These are phyloP conservation scores for Uronychia binucleata DNA, from an alignment of 73 alveolate genomes.

Conservation along the genomic window DNA sequence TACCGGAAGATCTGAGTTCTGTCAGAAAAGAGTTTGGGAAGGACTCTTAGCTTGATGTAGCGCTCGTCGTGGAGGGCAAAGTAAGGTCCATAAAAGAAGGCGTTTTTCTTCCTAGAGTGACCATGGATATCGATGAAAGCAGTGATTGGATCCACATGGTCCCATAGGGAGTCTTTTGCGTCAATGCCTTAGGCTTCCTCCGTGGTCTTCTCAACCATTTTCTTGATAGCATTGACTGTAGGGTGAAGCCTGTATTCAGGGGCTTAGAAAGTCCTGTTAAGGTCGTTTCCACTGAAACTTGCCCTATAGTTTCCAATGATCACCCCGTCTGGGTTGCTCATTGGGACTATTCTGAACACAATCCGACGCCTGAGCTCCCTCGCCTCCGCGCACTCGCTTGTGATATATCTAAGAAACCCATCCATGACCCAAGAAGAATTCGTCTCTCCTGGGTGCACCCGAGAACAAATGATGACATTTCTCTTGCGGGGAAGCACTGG, in stretches of 20 bases:
- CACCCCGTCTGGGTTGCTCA: slow-evolving; percentile 90
- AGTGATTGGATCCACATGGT: slow-evolving; percentile 14
- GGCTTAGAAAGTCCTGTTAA: slow-evolving; percentile 60
- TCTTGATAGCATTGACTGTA: slow-evolving; percentile 35
- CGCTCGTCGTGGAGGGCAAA: slow-evolving; percentile 50
- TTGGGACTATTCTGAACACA: slow-evolving; percentile 80
- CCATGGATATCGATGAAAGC: slow-evolving; percentile 58
- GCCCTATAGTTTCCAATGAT: slow-evolving; percentile 75
- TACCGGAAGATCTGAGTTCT: slow-evolving; percentile 54
- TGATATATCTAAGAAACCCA: slow-evolving; percentile 68
- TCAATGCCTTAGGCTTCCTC: slow-evolving; percentile 93
- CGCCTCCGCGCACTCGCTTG: slow-evolving; percentile 42
- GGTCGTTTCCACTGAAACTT: slow-evolving; percentile 67
- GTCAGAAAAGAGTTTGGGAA: slow-evolving; percentile 42
- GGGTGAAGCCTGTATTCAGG: slow-evolving; percentile 53
- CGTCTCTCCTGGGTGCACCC: slow-evolving; percentile 94
- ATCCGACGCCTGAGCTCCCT: slow-evolving; percentile 64
- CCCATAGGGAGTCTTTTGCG: background rate
- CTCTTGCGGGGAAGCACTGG: slow-evolving; percentile 39
- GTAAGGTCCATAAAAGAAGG: slow-evolving; percentile 57
- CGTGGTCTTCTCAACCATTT: slow-evolving; percentile 51
- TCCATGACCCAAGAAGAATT: slow-evolving; percentile 75
- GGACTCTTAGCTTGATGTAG: slow-evolving; percentile 35
- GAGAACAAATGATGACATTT: slow-evolving; percentile 60
- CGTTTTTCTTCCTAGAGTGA: slow-evolving; percentile 44